Evolutionary conservation across 495 filamentous ascomycete species (phyloP), one percentile per base, ranked within the genome.

Genomic region (Podospora fimiseda): DNA sequence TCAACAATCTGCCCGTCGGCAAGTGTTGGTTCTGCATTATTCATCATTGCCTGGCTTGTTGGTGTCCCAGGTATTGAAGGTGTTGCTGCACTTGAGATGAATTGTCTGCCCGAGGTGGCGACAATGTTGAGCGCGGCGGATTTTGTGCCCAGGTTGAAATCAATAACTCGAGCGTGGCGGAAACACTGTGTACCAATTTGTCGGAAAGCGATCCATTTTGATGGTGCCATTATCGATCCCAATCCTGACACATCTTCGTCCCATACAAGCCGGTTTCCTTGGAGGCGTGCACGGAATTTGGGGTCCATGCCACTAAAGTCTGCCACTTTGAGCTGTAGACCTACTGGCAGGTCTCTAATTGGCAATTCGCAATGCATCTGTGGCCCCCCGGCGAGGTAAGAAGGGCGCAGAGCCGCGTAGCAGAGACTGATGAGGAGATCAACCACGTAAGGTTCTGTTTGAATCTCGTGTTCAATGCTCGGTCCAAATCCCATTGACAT

Each of bases 401-500:
- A 51, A 0, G 33, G 45, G 14, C 50, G 52, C n/a, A 73, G 30
- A 38, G 81, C 78, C 11, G 75, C 62, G 57, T 90, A 95, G 57
- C 87, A 89, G 59, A 97, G 86, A 62, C 84, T 89, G 18, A 95
- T 71, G 0, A 97, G 74, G 3, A 97, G 69, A 61, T 97, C 92
- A 15, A 95, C 87, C 1, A 95, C 91, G 37, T 84, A 78, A 8
- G 90, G 89, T 56, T 93, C 86, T 14, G 82, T 78, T 23, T 85
- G 54, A 24, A 97, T 87, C 60, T 95, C 90, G 61, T 89, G 80
- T 62, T 96, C 90, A 50, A 95, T 80, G 60, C 81, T 88, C 1
- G 89, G 85, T 0, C 91, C 91, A 64, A 95, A 84, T 0, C 89
- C 90, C 21, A 93, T 74, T n/a, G 78, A 77, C 81, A 96, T 87